Percentiles rank a stretch among this genome's conserved stretches.
Conservation (phyloP, 2,329 filamentous ascomycete genomes). For the Diaporthe velutina region DNA sequence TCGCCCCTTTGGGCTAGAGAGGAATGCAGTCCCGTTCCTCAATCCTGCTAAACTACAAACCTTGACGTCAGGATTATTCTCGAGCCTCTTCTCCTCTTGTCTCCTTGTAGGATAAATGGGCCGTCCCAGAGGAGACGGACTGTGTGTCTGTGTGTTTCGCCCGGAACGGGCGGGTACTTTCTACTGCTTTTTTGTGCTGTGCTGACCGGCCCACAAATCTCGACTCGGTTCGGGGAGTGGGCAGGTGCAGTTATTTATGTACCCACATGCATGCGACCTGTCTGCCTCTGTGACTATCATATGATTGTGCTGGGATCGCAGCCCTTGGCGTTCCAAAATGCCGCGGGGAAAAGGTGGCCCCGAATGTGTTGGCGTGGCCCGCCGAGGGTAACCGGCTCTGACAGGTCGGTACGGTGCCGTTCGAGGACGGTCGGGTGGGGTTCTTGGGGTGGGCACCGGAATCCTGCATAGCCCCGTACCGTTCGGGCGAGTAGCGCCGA, state of each 20-base stretch:
- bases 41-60: conserved; percentile 19
- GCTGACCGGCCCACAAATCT: conserved; percentile 15
- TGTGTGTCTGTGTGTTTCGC: background rate
- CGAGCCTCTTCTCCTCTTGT: background rate
- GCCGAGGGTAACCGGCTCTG: conserved; percentile 28
- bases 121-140: background rate
- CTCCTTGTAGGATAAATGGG: background rate
- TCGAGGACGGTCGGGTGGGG: conserved; percentile 12
- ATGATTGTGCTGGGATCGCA: background rate
- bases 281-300: conserved; percentile 10
- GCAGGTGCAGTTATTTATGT: conserved; percentile 28
- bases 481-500: conserved; percentile 17
- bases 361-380: conserved; percentile 14
- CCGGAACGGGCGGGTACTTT: conserved; percentile 25
- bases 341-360: conserved; percentile 31
- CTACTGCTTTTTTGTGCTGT: background rate
- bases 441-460: background rate
- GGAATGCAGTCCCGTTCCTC: conserved; percentile 20
- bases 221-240: conserved; percentile 2
- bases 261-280: conserved; percentile 26
- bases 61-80: conserved; percentile 20
- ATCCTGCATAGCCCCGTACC: background rate
- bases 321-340: background rate
- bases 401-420: conserved; percentile 26
- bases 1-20: conserved; percentile 25